Percentiles rank a stretch among this genome's conserved stretches.
Evolutionary conservation across 495 filamentous ascomycete genomes (phyloP).

Genomic region (Xylaria scruposa): DNA sequence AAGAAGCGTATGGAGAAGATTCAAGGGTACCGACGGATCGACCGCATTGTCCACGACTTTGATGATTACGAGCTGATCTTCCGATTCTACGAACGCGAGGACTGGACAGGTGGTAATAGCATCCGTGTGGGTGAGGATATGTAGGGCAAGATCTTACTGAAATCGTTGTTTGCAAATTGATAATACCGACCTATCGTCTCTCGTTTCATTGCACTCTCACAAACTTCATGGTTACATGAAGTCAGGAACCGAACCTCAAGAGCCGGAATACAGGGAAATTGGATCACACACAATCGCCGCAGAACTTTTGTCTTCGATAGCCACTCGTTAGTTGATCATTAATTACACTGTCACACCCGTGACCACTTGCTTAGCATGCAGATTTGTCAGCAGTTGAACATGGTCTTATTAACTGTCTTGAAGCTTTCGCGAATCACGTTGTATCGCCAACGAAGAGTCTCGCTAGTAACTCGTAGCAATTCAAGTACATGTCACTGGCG

Average conservation of each 20-base stretch:
- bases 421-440: not conserved
- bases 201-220: slow-evolving; percentile 22
- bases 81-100: slow-evolving; percentile 91
- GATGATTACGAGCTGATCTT: slow-evolving; percentile 98
- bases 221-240: slow-evolving; percentile 19
- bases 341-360: slow-evolving; percentile 20
- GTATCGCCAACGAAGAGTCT: not conserved
- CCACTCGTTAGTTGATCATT: slow-evolving; percentile 23
- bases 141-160: slow-evolving; percentile 27
- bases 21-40: slow-evolving; percentile 85
- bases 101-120: slow-evolving; percentile 78
- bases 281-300: slow-evolving; percentile 21
- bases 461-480: not conserved
- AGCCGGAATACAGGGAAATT: slow-evolving; percentile 14
- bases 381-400: not conserved
- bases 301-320: slow-evolving; percentile 19
- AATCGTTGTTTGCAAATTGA: too few relatives aligned
- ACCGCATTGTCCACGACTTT: slow-evolving; percentile 95
- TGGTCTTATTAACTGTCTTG: slow-evolving; percentile 13
- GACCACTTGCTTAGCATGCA: slow-evolving; percentile 2
- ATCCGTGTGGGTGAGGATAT: slow-evolving; percentile 69
- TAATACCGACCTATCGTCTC: slow-evolving; percentile 11
- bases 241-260: slow-evolving; percentile 3
- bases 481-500: not conserved
- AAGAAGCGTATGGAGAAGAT: slow-evolving; percentile 80